Conservation (phyloP, 1,139 yeast species). For the Kurtzmaniella quercitrusa region DNA sequence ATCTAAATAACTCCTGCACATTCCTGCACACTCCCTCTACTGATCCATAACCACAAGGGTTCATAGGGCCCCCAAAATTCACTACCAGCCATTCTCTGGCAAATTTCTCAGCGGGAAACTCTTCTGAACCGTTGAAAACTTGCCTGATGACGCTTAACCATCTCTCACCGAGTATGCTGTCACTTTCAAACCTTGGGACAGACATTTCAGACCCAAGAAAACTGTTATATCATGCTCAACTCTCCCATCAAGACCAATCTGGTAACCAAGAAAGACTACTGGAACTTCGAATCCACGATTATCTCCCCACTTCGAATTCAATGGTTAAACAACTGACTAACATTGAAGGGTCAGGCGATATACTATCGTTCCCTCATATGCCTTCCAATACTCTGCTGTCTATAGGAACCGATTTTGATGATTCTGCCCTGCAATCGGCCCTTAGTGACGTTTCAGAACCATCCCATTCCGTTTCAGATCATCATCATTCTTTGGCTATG, state of each 20-base stretch:
- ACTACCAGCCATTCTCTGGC: neutral
- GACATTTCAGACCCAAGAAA: neutral
- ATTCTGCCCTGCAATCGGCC: neutral
- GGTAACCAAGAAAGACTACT: neutral
- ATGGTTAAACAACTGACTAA: too few relatives aligned
- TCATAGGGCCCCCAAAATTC: neutral
- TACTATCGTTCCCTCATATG: neutral
- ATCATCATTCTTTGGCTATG: neutral
- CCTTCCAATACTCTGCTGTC: neutral
- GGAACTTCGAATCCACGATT: neutral
- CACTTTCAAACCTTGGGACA: too few relatives aligned
- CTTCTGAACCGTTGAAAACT: neutral
- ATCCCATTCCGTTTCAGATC: neutral
- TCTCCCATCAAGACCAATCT: neutral
- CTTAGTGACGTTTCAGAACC: neutral
- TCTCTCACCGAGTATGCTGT: neutral
- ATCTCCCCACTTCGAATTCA: too few relatives aligned
- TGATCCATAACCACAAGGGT: conserved; percentile 2
- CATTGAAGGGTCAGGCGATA: neutral
- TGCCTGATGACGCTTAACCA: neutral
- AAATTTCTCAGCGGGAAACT: neutral
- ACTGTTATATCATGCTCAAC: neutral
- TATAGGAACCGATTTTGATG: neutral
- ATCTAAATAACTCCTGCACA: neutral
- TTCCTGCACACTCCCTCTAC: neutral